These are phyloP conservation scores for Aspergillus pseudoviridinutans DNA, from an alignment of 2,329 filamentous ascomycete species.

Conservation along the genomic window DNA sequence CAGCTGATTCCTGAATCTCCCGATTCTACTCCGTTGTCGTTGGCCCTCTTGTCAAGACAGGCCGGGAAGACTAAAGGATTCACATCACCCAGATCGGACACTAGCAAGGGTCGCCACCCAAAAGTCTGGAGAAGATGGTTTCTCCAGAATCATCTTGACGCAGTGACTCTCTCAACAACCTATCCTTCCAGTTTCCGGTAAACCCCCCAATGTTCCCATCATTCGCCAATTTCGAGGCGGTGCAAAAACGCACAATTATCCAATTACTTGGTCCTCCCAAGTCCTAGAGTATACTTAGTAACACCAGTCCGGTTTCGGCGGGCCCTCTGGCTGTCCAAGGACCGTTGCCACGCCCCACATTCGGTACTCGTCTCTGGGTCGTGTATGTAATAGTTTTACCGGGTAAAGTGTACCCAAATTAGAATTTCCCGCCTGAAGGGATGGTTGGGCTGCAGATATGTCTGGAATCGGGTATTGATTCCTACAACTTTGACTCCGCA, in stretches of 20 bases:
- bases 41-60: constrained; percentile 11
- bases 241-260: background rate
- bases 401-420: background rate
- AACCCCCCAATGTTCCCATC: background rate
- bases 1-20: constrained; percentile 30
- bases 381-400: background rate
- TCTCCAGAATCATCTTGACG: background rate
- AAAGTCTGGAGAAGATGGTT: background rate
- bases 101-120: background rate
- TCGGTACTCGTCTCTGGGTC: background rate
- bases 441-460: background rate
- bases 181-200: background rate
- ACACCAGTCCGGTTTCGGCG: constrained; percentile 24
- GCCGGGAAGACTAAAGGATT: constrained; percentile 1
- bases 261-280: background rate
- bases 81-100: background rate
- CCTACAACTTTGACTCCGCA: background rate
- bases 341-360: constrained; percentile 33
- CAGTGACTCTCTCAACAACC: background rate
- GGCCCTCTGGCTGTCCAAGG: constrained; percentile 24
- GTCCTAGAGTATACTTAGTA: constrained; percentile 8
- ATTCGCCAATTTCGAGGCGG: constrained; percentile 4
- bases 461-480: background rate
- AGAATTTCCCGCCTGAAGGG: background rate
- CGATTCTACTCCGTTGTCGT: constrained; percentile 23